phyloP scores from a whole-genome alignment of 164 flowering plant species.

The Nelumbo lutea region DNA sequence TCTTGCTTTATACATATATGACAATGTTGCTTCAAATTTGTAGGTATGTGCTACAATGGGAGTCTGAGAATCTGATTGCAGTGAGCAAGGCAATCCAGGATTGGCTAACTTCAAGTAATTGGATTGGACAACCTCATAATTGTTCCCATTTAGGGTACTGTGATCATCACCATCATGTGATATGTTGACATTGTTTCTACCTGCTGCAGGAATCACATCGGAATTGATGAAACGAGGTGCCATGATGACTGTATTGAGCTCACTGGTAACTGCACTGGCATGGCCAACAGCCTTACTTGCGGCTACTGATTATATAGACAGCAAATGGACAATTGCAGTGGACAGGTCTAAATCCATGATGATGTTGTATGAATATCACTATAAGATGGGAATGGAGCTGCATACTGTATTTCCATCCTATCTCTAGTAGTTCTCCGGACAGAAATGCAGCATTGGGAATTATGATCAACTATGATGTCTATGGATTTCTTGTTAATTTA shows the following conservation, averaged over 20 bases:
- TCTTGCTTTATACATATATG: not conserved
- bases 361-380: not conserved
- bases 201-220: conserved; percentile 61
- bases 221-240: conserved; percentile 96
- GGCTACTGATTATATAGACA: conserved; percentile 83
- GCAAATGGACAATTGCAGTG: conserved; percentile 94
- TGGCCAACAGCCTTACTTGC: conserved; percentile 91
- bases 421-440: not conserved
- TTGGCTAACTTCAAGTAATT: conserved; percentile 94
- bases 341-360: conserved; percentile 45
- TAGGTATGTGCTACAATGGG: conserved; percentile 96
- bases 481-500: not conserved
- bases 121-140: conserved; percentile 13
- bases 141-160: not conserved
- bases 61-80: conserved; percentile 88
- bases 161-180: not conserved
- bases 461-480: not conserved
- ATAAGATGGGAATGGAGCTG: not conserved
- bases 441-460: not conserved
- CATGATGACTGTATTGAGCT: conserved; percentile 88
- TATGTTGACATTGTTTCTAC: conserved; percentile 4
- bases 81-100: conserved; percentile 99
- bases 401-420: not conserved
- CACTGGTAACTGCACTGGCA: conserved; percentile 80
- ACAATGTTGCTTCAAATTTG: conserved; percentile 1